Base-by-base conservation (phyloP, 2,329 filamentous ascomycete species). In the Clarireedia homoeocarpa region DNA sequence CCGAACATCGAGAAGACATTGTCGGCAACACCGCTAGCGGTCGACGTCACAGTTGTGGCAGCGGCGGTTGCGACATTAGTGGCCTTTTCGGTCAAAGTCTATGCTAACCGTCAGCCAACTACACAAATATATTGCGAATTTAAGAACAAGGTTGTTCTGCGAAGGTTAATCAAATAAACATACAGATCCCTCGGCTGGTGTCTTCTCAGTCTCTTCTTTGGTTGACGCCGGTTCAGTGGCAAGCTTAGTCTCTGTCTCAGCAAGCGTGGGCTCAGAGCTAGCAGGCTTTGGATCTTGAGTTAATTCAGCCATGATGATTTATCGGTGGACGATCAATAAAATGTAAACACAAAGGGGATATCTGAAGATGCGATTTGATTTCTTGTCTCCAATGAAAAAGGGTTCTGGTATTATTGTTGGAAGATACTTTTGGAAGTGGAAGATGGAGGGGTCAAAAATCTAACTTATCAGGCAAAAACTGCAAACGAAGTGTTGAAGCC, bases 1-100 rank as follows among this genome's bases (percentile, higher is more conserved):
- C 94, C 94, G 71, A 99, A 99, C 94, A 99, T 97, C 74, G 89
- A 92, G 79, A 97, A 97, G 63, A 97, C 89, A 65, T 82, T 79
- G 7, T 82, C 82, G 17, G 70, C 69, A 36, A 76, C 74, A 59
- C 72, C 72, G 47, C 67, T 66, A 52, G 71, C 68, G 49, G 72
- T 70, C 55, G 71, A 53, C 44, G 71, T 71, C 23, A 73, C 74
- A 60, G 73, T 72, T 44, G 68, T 66, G 51, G 70, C 67, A 59
- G 72, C 71, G 52, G 72, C 65, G 38, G 71, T 65, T 46, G 69
- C 71, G 51, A 70, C 70, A 45, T 68, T 67, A 48, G 67, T 66
- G 15, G 69, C 71, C 47, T 67, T 60, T 57, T 67, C 65, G 46
- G 66, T 65, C 59, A 69, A 57, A 51, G 65, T 67, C 66, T 42